phyloP scores from a whole-genome alignment of 2,329 filamentous ascomycete genomes.

The Colletotrichum kahawae region DNA sequence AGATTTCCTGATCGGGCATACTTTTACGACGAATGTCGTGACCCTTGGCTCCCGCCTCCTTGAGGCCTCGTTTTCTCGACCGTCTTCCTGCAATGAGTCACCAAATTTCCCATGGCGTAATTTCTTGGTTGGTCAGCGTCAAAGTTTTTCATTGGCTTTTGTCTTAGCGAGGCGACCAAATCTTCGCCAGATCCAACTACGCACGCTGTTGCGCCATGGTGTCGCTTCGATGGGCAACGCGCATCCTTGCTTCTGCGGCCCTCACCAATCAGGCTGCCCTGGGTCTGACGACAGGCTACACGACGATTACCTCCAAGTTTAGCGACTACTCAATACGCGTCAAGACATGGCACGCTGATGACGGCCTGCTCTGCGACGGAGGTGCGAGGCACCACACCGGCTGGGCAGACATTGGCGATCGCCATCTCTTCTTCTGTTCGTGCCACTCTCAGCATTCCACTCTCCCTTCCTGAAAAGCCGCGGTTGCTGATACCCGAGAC shows the following conservation, averaged over 20 bases:
- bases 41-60: too few relatives aligned
- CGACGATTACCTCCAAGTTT: not conserved
- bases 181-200: too few relatives aligned
- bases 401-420: not conserved
- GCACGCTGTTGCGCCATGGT: too few relatives aligned
- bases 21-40: conserved; percentile 6
- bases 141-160: too few relatives aligned
- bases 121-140: not conserved
- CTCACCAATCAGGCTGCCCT: not conserved
- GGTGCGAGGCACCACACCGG: not conserved
- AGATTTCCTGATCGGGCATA: not conserved
- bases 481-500: too few relatives aligned
- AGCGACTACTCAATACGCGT: not conserved
- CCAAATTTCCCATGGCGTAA: not conserved
- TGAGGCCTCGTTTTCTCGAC: too few relatives aligned
- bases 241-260: not conserved
- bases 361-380: not conserved
- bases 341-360: conserved; percentile 1
- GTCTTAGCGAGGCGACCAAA: too few relatives aligned
- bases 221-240: not conserved
- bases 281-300: not conserved
- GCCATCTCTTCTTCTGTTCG: conserved; percentile 3
- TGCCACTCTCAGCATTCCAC: not conserved
- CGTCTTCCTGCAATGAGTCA: too few relatives aligned
- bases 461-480: too few relatives aligned